Evolutionary conservation across 768 basidiomycete species (phyloP).

Genomic region (Lyophyllum shimeji): DNA sequence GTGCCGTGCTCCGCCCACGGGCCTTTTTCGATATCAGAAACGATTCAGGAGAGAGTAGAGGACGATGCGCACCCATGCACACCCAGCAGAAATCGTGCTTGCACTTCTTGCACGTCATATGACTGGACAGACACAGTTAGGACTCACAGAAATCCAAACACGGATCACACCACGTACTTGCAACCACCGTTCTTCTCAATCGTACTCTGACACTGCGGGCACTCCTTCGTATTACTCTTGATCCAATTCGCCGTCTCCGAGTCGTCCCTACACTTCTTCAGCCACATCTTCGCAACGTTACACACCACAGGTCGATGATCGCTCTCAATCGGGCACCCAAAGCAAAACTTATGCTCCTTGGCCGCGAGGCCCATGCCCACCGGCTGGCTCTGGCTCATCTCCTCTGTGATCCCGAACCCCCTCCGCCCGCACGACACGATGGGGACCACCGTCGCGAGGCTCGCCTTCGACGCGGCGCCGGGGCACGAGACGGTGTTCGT

Average conservation of each 20-base stretch:
- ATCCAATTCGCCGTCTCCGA: constrained; percentile 99
- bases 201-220: constrained; percentile 91
- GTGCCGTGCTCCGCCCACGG: constrained; percentile 98
- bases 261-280: constrained; percentile 96
- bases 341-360: constrained; percentile 84
- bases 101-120: constrained; percentile 99
- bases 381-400: constrained; percentile 31
- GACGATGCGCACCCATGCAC: constrained; percentile 74
- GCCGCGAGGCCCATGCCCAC: constrained; percentile 26
- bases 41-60: constrained; percentile 5
- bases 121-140: constrained; percentile 49
- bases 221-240: constrained; percentile 99
- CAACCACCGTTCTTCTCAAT: constrained; percentile 99
- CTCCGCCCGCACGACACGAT: constrained; percentile 82
- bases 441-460: constrained; percentile 80
- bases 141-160: constrained; percentile 3
- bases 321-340: constrained; percentile 85
- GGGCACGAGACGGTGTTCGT: constrained; percentile 92
- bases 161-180: constrained; percentile 73
- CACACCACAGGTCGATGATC: constrained; percentile 95
- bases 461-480: constrained; percentile 70
- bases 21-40: constrained; percentile 45
- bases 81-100: constrained; percentile 99
- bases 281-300: constrained; percentile 86
- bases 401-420: constrained; percentile 37